Conservation (phyloP, 2,329 filamentous ascomycete species). For the Keithomyces neogunnii region DNA sequence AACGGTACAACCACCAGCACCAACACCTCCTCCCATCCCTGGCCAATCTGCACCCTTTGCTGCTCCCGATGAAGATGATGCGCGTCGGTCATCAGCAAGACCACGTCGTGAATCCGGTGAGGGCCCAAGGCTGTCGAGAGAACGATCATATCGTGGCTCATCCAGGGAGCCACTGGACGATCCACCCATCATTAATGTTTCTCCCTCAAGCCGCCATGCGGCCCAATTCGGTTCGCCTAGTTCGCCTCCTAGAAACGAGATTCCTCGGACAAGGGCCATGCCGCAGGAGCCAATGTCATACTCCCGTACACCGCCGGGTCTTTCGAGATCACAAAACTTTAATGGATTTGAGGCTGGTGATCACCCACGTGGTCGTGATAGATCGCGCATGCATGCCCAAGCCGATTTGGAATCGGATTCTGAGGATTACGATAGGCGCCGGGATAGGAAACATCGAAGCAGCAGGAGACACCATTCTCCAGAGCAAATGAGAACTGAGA, state of each 20-base stretch:
- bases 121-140: constrained; percentile 12
- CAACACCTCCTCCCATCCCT: constrained; percentile 25
- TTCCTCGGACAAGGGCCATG: constrained; percentile 26
- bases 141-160: constrained; percentile 22
- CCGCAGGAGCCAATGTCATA: constrained; percentile 19
- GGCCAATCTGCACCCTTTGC: constrained; percentile 18
- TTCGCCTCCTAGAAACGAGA: constrained; percentile 24
- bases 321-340: constrained; percentile 26
- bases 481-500: constrained; percentile 16
- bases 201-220: constrained; percentile 22
- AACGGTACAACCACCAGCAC: constrained; percentile 21
- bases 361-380: constrained; percentile 26
- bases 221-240: constrained; percentile 15
- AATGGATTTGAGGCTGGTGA: constrained; percentile 15
- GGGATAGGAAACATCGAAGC: constrained; percentile 25
- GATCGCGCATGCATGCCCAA: constrained; percentile 28
- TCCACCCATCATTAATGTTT: constrained; percentile 17
- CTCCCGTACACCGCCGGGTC: constrained; percentile 18
- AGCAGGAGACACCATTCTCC: constrained; percentile 27
- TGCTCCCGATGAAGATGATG: constrained; percentile 22
- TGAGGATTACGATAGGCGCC: constrained; percentile 24
- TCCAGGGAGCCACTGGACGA: constrained; percentile 25
- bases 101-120: constrained; percentile 26
- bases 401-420: constrained; percentile 24
- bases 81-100: constrained; percentile 23